Base-by-base conservation (phyloP, 1,284 basidiomycete species). In the Baeospora myosura region DNA sequence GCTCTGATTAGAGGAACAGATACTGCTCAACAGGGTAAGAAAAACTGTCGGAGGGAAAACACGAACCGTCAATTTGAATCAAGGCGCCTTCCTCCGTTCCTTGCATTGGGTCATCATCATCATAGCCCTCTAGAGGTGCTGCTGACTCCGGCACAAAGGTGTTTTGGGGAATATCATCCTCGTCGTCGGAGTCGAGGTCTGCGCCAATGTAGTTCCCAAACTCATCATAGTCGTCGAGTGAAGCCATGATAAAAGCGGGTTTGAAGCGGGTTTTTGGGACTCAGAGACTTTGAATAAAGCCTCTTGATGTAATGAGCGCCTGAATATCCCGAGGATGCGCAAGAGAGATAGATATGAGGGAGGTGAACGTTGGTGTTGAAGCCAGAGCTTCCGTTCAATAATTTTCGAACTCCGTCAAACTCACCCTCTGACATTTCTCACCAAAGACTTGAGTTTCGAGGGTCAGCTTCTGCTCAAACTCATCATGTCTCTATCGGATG, bases 171-270 rank as follows among this genome's bases (percentile, higher is more conserved):
- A 74, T 56, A 42, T 74, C 73, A 40, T 82, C 79, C 50, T 85
- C 89, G 31, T 88, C 86, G 60, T 92, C 91, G 25, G 90, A 93
- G 54, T 89, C 90, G 41, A 94, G 71, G 69, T 93, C 91, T 29
- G 81, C 90, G 49, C 92, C 92, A 58, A 95, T 92, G 64, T 94
- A 95, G 74, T 95, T 95, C 52, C 92, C 92, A 57, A 96, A 95
- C 69, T 89, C 86, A 57, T 89, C 86, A 50, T 89, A 89, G 59
- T 89, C 87, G 56, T 89, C 86, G 50, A 89, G 76, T 22, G 85
- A 88, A 43, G n/a, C n/a, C n/a, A n/a, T n/a, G n/a, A n/a, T n/a
- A n/a, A n/a, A n/a, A n/a, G n/a, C n/a, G n/a, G n/a, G n/a, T n/a
- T n/a, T n/a, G n/a, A n/a, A n/a, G n/a, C n/a, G n/a, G n/a, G n/a